Evolutionary conservation across 1,284 basidiomycete genomes (phyloP), one percentile per base, ranked within the genome.

Genomic region (Lentinus polychrous): DNA sequence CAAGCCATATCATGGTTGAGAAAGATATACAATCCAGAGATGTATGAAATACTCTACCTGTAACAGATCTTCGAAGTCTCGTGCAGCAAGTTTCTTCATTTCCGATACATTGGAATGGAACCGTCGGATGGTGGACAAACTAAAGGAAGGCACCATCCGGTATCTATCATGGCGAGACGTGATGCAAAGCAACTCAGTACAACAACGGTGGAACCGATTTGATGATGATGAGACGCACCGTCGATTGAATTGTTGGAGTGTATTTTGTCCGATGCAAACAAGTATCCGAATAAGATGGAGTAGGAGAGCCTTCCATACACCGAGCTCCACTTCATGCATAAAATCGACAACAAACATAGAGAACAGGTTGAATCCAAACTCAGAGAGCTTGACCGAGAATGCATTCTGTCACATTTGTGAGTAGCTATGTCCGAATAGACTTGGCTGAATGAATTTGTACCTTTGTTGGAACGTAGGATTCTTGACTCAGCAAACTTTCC

Each of bases 331-430:
- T 47, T 64, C 58, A 45, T 64, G 62, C 52, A 64, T 34, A 2
- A 62, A 23, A 47, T 64, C 62, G 1, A 57, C 50, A 2, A 51
- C 50, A 8, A 63, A 48, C 10, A 60, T 50, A 43, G 51, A 56
- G n/a, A 53, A 45, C 8, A 53, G 41, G 38, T 60, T 50, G 24
- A 58, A 56, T 2, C 43, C 45, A 14, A 46, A 32, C 2, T 20
- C 8, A 2, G 34, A 10, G 2, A 62, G 42, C n/a, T 18, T 4
- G 18, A 11, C 42, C 0, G 63, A 66, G 50, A 70, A 71, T 12
- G 66, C 64, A 52, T 69, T 72, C 68, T 70, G 43, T 5, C 11
- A 22, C 6, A 36, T 15, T 37, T 7, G 22, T 20, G 15, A 36
- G 43, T 15, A 34, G 7, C 32, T 8, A 8, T 10, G 11, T 20